A percentile compares a stretch with the other conserved stretches of the same genome.
phyloP scores from a whole-genome alignment of 148 eudicot genomes.

The Oxyria digyna region DNA sequence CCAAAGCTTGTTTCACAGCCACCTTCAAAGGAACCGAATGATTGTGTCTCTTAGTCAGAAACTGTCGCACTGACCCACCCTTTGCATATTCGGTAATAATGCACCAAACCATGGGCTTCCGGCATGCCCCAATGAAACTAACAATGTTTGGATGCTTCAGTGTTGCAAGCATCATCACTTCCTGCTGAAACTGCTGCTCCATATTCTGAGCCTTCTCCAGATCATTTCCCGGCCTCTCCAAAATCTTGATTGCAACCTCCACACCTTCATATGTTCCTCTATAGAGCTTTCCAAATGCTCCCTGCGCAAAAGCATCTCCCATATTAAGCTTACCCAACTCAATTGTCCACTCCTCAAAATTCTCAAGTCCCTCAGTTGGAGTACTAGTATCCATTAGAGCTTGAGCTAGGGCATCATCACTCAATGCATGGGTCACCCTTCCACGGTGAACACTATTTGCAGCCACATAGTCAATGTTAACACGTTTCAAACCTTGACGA shows the following conservation, averaged over 20 bases:
- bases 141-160: conserved; percentile 90
- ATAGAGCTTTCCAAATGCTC: conserved; percentile 95
- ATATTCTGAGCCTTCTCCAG: conserved; percentile 66
- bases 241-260: conserved; percentile 91
- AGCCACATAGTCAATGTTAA: conserved; percentile 45
- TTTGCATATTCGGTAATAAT: conserved; percentile 95
- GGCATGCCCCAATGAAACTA: conserved; percentile 87
- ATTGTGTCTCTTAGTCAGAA: conserved; percentile 66
- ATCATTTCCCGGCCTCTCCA: conserved; percentile 97
- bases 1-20: conserved; percentile 96
- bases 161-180: conserved; percentile 93
- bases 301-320: conserved; percentile 95
- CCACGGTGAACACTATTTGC: conserved; percentile 57
- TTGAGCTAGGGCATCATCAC: conserved; percentile 87
- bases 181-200: conserved; percentile 99
- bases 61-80: conserved; percentile 95
- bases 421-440: conserved; percentile 63
- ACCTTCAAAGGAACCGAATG: conserved; percentile 80
- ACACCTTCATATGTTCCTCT: conserved; percentile 87
- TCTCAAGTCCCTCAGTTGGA: conserved; percentile 66
- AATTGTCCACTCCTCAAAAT: conserved; percentile 93
- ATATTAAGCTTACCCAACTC: conserved; percentile 82
- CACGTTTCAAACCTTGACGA: conserved; percentile 73
- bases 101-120: conserved; percentile 99
- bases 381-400: conserved; percentile 71